Percentiles rank a stretch among this genome's conserved stretches.
Evolutionary conservation across 495 filamentous ascomycete species (phyloP).

Genomic region (Polyplosphaeria fusca): DNA sequence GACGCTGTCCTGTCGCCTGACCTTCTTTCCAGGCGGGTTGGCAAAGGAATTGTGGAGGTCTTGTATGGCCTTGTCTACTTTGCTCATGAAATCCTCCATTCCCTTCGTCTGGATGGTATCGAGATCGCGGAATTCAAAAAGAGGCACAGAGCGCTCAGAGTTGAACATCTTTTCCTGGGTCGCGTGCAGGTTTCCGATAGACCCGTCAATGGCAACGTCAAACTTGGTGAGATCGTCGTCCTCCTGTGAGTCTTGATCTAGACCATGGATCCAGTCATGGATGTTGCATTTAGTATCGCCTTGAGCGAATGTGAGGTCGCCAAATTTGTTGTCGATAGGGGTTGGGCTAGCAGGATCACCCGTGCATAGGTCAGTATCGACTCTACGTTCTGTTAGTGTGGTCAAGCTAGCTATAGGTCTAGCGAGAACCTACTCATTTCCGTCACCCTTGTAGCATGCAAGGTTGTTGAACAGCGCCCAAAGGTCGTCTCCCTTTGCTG

Average conservation of each 20-base stretch:
- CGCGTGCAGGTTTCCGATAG: not conserved
- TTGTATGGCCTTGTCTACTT: conserved; percentile 3
- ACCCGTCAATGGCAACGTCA: conserved; percentile 2
- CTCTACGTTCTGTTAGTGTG: conserved; percentile 1
- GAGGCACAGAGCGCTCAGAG: conserved; percentile 3
- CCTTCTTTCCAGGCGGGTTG: conserved; percentile 1
- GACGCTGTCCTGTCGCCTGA: not conserved
- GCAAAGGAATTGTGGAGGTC: not conserved
- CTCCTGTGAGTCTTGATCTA: not conserved
- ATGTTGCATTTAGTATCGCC: conserved; percentile 1
- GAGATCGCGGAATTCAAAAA: conserved; percentile 8
- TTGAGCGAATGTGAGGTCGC: conserved; percentile 3
- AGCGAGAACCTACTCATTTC: not conserved
- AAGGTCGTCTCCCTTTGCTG: conserved; percentile 6
- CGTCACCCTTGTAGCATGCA: conserved; percentile 5
- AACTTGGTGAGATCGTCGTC: not conserved
- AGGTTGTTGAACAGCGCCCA: not conserved
- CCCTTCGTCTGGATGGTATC: not conserved
- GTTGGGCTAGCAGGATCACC: not conserved
- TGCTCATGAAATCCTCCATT: conserved; percentile 1
- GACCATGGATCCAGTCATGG: conserved; percentile 6
- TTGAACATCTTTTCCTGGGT: conserved; percentile 1
- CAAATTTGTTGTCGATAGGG: conserved; percentile 2
- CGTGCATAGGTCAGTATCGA: not conserved
- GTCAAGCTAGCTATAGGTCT: not conserved